phyloP scores from a whole-genome alignment of 345 rosid genomes.

The Orychophragmus violaceus region DNA sequence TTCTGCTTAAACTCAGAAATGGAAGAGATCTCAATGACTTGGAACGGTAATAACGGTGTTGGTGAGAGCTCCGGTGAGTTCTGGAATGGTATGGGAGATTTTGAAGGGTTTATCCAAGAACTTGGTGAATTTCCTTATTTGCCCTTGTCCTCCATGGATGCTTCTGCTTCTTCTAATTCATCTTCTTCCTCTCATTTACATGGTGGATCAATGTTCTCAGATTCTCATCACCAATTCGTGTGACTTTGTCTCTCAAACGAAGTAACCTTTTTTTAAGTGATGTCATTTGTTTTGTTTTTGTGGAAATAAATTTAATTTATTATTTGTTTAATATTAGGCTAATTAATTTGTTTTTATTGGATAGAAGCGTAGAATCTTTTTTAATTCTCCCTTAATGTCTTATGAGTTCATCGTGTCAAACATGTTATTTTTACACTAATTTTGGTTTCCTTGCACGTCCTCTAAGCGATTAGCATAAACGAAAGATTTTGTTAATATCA shows the following conservation, averaged over 20 bases:
- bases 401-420: not conserved
- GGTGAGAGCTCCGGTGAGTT: conserved; percentile 43
- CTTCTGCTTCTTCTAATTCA: conserved; percentile 23
- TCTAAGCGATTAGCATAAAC: not conserved
- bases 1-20: conserved; percentile 12
- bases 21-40: conserved; percentile 23
- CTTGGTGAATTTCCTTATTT: conserved; percentile 54
- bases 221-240: conserved; percentile 7
- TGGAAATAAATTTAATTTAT: conserved; percentile 7
- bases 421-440: not conserved
- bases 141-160: conserved; percentile 37
- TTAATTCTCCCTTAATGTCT: not conserved
- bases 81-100: conserved; percentile 52
- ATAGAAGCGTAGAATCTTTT: not conserved
- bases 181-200: conserved; percentile 28
- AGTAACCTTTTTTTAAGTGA: not conserved
- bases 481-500: not conserved
- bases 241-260: not conserved
- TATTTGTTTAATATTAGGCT: not conserved
- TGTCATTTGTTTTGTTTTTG: conserved; percentile 9
- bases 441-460: not conserved
- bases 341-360: not conserved
- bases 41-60: conserved; percentile 8
- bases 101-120: conserved; percentile 71
- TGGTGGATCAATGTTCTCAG: conserved; percentile 21